Conservation (phyloP, 225 moss, liverwort and hornwort genomes). For the Polytrichum formosum region DNA sequence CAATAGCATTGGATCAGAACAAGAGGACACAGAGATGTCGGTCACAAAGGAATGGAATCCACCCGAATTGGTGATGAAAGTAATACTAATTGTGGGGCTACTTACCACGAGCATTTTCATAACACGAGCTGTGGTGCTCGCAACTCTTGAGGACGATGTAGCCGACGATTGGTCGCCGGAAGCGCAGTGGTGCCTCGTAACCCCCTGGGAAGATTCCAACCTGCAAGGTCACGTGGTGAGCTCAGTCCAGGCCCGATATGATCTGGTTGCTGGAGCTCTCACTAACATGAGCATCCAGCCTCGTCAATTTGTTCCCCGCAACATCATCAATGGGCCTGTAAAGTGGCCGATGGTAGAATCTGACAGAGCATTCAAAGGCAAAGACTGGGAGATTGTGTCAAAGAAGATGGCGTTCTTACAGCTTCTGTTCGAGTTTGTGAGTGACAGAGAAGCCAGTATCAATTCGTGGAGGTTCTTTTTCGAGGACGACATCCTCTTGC, state of each 20-base stretch:
- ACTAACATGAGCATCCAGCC: not conserved
- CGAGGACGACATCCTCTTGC: slow-evolving; percentile 16
- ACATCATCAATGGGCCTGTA: no score
- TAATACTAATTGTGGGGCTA: not conserved
- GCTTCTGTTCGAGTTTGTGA: slow-evolving; percentile 5
- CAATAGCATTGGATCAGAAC: no score
- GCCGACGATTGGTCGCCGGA: not conserved
- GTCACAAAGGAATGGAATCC: no score
- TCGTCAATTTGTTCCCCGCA: not conserved
- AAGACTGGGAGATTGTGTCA: not conserved
- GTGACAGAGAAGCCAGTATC: slow-evolving; percentile 9
- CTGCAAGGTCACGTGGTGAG: slow-evolving; percentile 2
- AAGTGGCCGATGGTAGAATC: not conserved
- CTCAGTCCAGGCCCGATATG: not conserved
- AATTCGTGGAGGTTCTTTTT: slow-evolving; percentile 16
- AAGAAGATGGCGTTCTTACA: not conserved
- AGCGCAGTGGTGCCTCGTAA: not conserved
- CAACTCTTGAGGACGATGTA: not conserved
- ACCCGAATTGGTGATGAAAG: not conserved
- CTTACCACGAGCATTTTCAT: slow-evolving; percentile 1
- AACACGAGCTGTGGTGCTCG: not conserved
- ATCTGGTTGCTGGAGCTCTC: not conserved
- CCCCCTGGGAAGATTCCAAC: not conserved
- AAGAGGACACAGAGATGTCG: no score
- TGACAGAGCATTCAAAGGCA: not conserved